A percentile compares a stretch with the other conserved stretches of the same genome.
These are phyloP conservation scores for Aspergillus terreus DNA, from an alignment of 2,329 filamentous ascomycete species.

Conservation along the genomic window DNA sequence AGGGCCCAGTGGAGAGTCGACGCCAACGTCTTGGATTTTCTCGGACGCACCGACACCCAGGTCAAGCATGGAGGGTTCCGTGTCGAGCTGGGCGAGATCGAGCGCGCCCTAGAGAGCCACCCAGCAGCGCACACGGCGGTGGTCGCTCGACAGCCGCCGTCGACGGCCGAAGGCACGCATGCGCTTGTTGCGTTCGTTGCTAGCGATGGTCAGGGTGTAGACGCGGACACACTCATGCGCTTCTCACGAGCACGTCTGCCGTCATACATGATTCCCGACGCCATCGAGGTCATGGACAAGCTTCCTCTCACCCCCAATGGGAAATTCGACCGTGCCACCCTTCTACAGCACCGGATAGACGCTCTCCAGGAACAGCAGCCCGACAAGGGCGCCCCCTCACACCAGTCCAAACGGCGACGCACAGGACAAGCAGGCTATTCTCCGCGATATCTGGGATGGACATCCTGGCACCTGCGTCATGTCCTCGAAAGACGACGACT, in stretches of 20 bases:
- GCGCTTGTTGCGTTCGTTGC: slow-evolving; percentile 3
- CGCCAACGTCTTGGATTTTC: slow-evolving; percentile 71
- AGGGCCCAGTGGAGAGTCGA: slow-evolving; percentile 63
- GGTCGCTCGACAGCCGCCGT: background rate
- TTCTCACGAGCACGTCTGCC: slow-evolving; percentile 67
- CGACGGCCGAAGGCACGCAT: background rate
- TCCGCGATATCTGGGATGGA: slow-evolving; percentile 2
- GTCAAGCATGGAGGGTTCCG: slow-evolving; percentile 88
- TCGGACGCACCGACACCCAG: slow-evolving; percentile 72
- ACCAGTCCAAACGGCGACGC: background rate
- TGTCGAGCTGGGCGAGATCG: slow-evolving; percentile 84
- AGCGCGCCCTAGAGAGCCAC: slow-evolving; percentile 58
- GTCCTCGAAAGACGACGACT: slow-evolving; percentile 6
- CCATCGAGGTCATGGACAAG: slow-evolving; percentile 59
- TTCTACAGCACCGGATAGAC: slow-evolving; percentile 8
- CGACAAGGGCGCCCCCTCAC: background rate
- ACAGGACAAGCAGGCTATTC: background rate
- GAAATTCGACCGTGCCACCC: slow-evolving; percentile 50
- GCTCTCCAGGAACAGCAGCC: background rate
- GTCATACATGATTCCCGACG: slow-evolving; percentile 63
- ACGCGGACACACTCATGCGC: slow-evolving; percentile 53
- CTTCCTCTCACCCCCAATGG: slow-evolving; percentile 69
- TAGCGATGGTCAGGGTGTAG: background rate
- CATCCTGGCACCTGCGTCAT: background rate
- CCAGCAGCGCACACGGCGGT: background rate